These are phyloP conservation scores for Pestalotiopsis sp. DNA, from an alignment of 2,329 filamentous ascomycete genomes.

Conservation along the genomic window DNA sequence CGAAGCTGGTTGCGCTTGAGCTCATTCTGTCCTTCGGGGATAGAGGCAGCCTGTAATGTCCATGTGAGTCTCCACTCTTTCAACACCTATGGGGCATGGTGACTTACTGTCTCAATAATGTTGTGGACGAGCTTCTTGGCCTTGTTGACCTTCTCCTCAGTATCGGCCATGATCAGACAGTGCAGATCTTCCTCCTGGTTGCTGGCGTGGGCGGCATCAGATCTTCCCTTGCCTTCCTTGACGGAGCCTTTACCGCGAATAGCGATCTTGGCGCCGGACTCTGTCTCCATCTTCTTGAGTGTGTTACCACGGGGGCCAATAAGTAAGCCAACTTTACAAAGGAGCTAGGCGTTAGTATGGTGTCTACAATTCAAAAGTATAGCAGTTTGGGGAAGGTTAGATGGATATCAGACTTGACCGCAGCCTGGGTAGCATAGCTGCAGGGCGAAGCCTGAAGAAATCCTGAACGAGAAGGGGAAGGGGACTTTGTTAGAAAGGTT, in stretches of 20 bases:
- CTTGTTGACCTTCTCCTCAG: constrained; percentile 99
- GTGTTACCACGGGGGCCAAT: constrained; percentile 99
- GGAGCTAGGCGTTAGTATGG: constrained; percentile 88
- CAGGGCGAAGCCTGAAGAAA: constrained; percentile 46
- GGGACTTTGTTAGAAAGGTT: constrained; percentile 70
- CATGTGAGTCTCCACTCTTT: not conserved
- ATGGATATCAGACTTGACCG: constrained; percentile 29
- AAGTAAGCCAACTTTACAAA: constrained; percentile 96
- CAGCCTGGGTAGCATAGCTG: constrained; percentile 32
- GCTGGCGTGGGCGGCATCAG: constrained; percentile 97
- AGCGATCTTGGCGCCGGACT: constrained; percentile 97
- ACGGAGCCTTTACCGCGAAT: constrained; percentile 99
- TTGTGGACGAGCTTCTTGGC: constrained; percentile 98
- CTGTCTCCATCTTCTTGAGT: constrained; percentile 98
- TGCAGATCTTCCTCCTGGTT: constrained; percentile 99
- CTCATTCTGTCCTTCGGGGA: constrained; percentile 97
- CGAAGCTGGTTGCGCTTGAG: constrained; percentile 98
- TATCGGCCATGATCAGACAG: constrained; percentile 99
- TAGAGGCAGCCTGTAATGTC: constrained; percentile 80
- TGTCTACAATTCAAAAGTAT: constrained; percentile 29
- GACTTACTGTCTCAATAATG: constrained; percentile 91
- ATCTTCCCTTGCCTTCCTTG: constrained; percentile 98
- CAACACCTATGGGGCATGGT: not conserved
- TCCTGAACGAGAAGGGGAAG: constrained; percentile 42
- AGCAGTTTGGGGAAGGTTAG: constrained; percentile 33